Base-by-base conservation (phyloP, 2,329 filamentous ascomycete genomes). In the Dothideomycetes sp. region DNA sequence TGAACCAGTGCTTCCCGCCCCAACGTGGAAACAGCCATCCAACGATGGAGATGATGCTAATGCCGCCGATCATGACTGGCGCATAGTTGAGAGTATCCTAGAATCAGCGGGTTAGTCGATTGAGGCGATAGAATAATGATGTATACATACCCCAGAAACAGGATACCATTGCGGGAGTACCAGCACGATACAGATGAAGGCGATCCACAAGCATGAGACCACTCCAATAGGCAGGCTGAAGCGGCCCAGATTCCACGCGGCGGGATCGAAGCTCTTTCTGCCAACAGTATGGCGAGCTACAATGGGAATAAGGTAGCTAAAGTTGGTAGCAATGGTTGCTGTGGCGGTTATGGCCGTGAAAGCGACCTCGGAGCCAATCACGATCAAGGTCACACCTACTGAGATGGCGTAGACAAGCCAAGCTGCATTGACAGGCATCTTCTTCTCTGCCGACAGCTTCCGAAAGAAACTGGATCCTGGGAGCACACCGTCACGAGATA, bases 291-390 rank as follows among this genome's bases (percentile, higher is more conserved):
- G 57, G 12, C 61, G 48, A 3, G 61, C 60, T 1, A 59, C 43
- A 31, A 64, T 63, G 2, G 60, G 60, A 34, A 63, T 57, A 14
- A 62, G 50, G 37, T 63, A 64, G 2, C 53, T 57, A 29, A 62
- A 50, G 32, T 64, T 64, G 1, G 58, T 61, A 5, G 56, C 53
- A 34, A 63, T 59, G 1, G 60, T 62, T 4, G 58, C 58, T 4
- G 59, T 57, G 3, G 60, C 60, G 4, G 57, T 62, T 19, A 63
- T 59, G 14, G 60, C 60, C 3, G 44, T 51, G 41, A 63, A 62
- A 1, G 61, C 60, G 2, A 63, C 60, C 0, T 48, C 44, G 1
- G 53, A 59, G 8, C 59, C 59, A 31, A 63, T 61, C 16, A 61
- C 58, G 5, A 59, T 57, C 3, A 49, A 55, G 0, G 56, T 59